Conservation (phyloP, 2,329 filamentous ascomycete species). For the Chrysosporium keratinophilum region DNA sequence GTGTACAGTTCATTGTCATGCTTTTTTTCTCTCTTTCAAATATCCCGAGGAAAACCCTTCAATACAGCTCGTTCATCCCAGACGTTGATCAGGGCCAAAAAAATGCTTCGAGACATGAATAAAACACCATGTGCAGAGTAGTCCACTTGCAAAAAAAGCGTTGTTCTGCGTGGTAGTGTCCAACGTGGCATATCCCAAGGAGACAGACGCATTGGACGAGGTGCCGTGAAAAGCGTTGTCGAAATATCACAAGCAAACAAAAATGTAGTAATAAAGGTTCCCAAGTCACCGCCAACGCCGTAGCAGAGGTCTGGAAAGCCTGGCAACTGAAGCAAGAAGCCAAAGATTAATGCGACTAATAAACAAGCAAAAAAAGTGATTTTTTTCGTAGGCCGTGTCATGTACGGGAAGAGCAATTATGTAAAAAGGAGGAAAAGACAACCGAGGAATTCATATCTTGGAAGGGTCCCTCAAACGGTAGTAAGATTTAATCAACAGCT, state of each 20-base stretch:
- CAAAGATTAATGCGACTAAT: not conserved
- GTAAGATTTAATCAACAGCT: not conserved
- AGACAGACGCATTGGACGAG: not conserved
- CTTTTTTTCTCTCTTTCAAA: not conserved
- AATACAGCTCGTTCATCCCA: no score
- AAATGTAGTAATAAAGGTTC: not conserved
- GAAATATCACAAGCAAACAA: not conserved
- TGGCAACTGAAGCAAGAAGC: not conserved
- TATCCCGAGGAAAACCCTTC: no score
- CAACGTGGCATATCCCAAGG: not conserved
- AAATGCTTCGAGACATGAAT: not conserved
- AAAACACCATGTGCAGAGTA: slow-evolving; percentile 7
- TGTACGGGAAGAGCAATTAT: slow-evolving; percentile 5
- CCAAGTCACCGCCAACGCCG: slow-evolving; percentile 5
- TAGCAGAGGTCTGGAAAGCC: not conserved
- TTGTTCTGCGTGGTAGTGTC: not conserved
- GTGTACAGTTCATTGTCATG: not conserved
- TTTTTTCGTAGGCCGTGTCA: not conserved
- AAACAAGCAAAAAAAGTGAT: not conserved
- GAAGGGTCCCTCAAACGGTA: not conserved
- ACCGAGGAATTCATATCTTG: not conserved
- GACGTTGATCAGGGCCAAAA: no score
- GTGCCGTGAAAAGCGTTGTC: not conserved
- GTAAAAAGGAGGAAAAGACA: not conserved
- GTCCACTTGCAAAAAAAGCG: not conserved